phyloP scores from a whole-genome alignment of 139 green algal genomes.

The Chlamydomonas eustigma region DNA sequence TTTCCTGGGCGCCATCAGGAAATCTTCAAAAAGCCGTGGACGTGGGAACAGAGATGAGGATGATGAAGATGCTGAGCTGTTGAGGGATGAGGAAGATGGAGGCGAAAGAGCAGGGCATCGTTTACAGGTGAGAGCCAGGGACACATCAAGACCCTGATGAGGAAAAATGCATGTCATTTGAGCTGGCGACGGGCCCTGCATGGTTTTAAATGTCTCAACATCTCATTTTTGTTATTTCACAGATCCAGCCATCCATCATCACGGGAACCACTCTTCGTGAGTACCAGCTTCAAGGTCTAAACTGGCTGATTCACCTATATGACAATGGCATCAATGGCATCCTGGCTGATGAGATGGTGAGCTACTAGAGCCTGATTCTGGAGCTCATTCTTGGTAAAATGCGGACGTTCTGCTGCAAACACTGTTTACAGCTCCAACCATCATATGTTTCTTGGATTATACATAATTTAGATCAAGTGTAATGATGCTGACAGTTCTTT shows the following conservation, averaged over 20 bases:
- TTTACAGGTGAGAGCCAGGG: too few species aligned
- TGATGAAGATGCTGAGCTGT: constrained; percentile 89
- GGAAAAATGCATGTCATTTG: too few species aligned
- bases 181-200: too few species aligned
- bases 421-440: too few species aligned
- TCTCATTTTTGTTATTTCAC: background rate
- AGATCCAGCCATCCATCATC: constrained; percentile 55
- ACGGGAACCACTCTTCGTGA: constrained; percentile 89
- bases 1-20: background rate
- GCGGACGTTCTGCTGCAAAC: too few species aligned
- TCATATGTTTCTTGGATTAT: too few species aligned
- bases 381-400: too few species aligned
- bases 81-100: constrained; percentile 81
- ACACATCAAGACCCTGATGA: too few species aligned
- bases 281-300: constrained; percentile 98
- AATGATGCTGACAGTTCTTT: background rate
- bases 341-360: constrained; percentile 93
- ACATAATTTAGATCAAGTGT: too few species aligned
- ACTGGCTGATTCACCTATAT: constrained; percentile 99
- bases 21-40: constrained; percentile 19
- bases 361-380: too few species aligned
- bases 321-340: constrained; percentile 97
- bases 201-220: too few species aligned
- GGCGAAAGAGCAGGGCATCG: constrained; percentile 61
- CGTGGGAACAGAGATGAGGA: constrained; percentile 72